Evolutionary conservation across 1,139 yeast genomes (phyloP).

Genomic region (Zygosaccharomyces sapae): DNA sequence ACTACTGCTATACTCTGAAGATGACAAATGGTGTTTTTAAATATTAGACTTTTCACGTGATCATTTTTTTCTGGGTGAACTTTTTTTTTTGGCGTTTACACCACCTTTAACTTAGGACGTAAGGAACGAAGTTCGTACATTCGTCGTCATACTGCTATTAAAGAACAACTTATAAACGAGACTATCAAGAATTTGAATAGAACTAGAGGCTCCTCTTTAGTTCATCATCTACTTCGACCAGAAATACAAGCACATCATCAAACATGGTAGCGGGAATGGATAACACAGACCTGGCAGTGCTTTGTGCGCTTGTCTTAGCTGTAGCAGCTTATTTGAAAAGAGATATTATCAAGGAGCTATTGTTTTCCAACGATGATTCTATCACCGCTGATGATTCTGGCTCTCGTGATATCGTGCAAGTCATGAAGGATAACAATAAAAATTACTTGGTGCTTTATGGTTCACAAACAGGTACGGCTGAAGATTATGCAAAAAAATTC

Average conservation of each 20-base stretch:
- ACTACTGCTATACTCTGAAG: too few relatives aligned
- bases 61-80: conserved; percentile 3
- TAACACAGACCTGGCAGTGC: conserved; percentile 65
- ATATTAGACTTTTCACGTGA: neutral
- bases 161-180: neutral
- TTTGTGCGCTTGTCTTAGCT: conserved; percentile 63
- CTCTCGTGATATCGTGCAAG: conserved; percentile 62
- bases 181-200: neutral
- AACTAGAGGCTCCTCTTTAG: neutral
- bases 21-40: too few relatives aligned
- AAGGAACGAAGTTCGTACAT: neutral
- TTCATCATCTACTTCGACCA: neutral
- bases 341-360: conserved; percentile 53
- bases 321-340: conserved; percentile 63
- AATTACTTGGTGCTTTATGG: conserved; percentile 83
- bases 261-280: conserved; percentile 43
- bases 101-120: neutral
- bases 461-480: conserved; percentile 98
- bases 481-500: conserved; percentile 87
- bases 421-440: conserved; percentile 59
- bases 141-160: neutral
- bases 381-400: conserved; percentile 23
- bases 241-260: neutral
- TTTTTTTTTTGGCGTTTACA: neutral
- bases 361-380: conserved; percentile 41